phyloP scores from a whole-genome alignment of 2,329 filamentous ascomycete species.

The Neonectria sp. region DNA sequence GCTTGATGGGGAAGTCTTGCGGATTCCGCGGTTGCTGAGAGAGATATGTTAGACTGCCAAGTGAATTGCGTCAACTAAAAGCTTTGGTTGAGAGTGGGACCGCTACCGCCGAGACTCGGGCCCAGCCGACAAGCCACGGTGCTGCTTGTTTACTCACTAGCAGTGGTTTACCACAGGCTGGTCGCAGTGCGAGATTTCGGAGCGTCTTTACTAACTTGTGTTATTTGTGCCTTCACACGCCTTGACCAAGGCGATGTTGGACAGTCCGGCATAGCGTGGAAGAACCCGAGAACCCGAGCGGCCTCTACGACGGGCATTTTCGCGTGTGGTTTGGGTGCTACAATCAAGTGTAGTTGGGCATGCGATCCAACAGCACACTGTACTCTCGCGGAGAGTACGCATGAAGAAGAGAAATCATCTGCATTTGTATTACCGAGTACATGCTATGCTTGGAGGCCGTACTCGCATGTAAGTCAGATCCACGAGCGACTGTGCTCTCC shows the following conservation, averaged over 20 bases:
- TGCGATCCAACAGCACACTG: not conserved
- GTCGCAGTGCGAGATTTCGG: too few relatives aligned
- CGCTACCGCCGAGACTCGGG: conserved; percentile 8
- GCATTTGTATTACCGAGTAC: not conserved
- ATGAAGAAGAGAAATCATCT: not conserved
- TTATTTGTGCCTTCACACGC: not conserved
- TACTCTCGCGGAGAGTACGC: not conserved
- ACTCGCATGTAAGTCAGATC: not conserved
- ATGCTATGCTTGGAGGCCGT: not conserved
- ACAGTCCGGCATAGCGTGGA: not conserved
- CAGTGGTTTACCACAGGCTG: not conserved
- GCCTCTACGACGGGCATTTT: not conserved
- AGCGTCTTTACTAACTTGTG: not conserved
- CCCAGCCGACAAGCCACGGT: conserved; percentile 4
- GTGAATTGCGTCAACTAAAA: conserved; percentile 11
- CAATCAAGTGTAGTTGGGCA: not conserved
- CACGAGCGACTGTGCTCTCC: too few relatives aligned
- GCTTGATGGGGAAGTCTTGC: not conserved
- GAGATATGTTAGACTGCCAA: conserved; percentile 6
- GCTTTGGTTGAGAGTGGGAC: conserved; percentile 17
- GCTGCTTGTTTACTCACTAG: not conserved
- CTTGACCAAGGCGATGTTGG: not conserved
- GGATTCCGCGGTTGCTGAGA: conserved; percentile 9
- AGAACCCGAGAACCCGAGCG: not conserved
- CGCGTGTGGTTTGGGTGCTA: not conserved